A percentile compares a stretch with the other conserved stretches of the same genome.
Evolutionary conservation across 2,329 filamentous ascomycete species (phyloP).

Genomic region (Whalleya microplaca): DNA sequence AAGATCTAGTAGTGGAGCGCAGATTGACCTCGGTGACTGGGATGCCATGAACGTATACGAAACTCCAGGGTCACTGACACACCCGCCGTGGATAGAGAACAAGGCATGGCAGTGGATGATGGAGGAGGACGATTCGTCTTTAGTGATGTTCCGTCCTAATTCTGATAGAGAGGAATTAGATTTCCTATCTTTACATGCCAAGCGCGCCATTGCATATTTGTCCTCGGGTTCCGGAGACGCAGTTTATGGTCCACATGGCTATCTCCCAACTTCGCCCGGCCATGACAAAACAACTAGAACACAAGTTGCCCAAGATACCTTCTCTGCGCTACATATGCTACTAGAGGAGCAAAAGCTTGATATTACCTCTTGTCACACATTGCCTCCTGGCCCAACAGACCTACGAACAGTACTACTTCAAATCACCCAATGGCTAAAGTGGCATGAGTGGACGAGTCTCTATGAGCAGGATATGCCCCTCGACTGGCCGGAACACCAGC

Average conservation of each 20-base stretch:
- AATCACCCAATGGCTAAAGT: constrained; percentile 80
- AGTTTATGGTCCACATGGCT: constrained; percentile 58
- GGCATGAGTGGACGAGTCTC: constrained; percentile 53
- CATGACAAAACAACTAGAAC: constrained; percentile 60
- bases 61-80: constrained; percentile 51
- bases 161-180: constrained; percentile 28
- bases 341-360: constrained; percentile 88
- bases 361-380: constrained; percentile 52
- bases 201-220: constrained; percentile 68
- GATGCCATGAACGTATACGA: constrained; percentile 51
- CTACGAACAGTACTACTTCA: constrained; percentile 80
- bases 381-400: constrained; percentile 49
- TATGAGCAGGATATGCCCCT: constrained; percentile 60
- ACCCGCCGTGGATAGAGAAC: constrained; percentile 62
- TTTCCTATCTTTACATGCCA: constrained; percentile 57
- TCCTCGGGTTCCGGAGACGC: constrained; percentile 60
- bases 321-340: constrained; percentile 82
- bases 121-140: constrained; percentile 53
- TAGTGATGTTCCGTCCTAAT: constrained; percentile 32
- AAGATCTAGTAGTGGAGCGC: constrained; percentile 38
- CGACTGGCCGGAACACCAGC: constrained; percentile 38
- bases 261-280: constrained; percentile 64
- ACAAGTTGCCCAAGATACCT: constrained; percentile 66
- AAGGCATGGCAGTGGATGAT: constrained; percentile 73
- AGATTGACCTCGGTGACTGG: constrained; percentile 46